phyloP scores from a whole-genome alignment of 169 alveolate genomes.

The Theileria luwenshuni region DNA sequence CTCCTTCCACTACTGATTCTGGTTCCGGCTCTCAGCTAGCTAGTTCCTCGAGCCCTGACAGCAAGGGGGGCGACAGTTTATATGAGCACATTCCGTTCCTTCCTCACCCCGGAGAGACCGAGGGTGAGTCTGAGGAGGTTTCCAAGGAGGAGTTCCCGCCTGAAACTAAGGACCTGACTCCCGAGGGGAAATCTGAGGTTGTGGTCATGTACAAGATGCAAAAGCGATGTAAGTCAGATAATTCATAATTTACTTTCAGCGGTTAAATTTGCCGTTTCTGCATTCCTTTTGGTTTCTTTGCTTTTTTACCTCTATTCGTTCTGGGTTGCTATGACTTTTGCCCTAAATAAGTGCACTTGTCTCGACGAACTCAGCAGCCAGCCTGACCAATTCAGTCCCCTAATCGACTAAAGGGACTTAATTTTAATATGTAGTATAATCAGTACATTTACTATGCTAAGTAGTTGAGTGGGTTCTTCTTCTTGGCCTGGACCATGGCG shows the following conservation, averaged over 20 bases:
- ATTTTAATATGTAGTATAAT: neutral
- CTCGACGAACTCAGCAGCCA: slow-evolving; percentile 59
- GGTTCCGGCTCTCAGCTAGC: neutral
- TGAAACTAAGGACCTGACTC: slow-evolving; percentile 58
- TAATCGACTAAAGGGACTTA: slow-evolving; percentile 34
- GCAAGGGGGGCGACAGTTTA: slow-evolving; percentile 20
- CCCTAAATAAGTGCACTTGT: slow-evolving; percentile 62
- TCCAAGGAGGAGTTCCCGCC: slow-evolving; percentile 69
- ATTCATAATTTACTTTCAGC: slow-evolving; percentile 19
- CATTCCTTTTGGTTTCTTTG: slow-evolving; percentile 35
- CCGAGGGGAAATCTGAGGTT: slow-evolving; percentile 65
- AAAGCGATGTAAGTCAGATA: slow-evolving; percentile 42
- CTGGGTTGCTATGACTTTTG: slow-evolving; percentile 68
- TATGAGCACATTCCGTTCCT: slow-evolving; percentile 60
- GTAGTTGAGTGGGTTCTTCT: slow-evolving; percentile 95
- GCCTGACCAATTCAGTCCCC: slow-evolving; percentile 70
- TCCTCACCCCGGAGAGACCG: slow-evolving; percentile 70
- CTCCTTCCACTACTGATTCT: neutral
- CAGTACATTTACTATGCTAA: slow-evolving; percentile 79
- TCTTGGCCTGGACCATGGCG: slow-evolving; percentile 95
- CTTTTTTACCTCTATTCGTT: slow-evolving; percentile 58
- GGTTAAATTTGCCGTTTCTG: slow-evolving; percentile 60
- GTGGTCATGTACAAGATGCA: slow-evolving; percentile 66
- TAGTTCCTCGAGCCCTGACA: neutral
- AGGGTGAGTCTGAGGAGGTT: slow-evolving; percentile 71